Evolutionary conservation across 2,329 filamentous ascomycete genomes (phyloP).

Genomic region (Talaromyces amestolkiae): DNA sequence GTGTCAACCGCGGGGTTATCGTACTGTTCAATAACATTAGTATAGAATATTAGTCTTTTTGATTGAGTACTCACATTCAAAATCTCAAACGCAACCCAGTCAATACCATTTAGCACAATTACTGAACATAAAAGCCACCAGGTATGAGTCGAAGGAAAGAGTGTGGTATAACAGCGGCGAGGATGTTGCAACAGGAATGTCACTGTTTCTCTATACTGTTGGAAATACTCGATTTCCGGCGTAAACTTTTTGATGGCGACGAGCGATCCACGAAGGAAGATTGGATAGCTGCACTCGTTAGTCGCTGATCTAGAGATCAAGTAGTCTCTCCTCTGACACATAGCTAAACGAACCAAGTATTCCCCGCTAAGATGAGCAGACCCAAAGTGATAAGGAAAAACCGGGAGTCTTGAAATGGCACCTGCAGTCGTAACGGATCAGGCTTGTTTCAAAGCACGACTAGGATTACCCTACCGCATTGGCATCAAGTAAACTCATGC

Average conservation of each 20-base stretch:
- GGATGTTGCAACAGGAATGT: conserved; percentile 60
- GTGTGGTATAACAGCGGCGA: conserved; percentile 58
- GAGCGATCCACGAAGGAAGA: neutral
- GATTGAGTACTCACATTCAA: conserved; percentile 35
- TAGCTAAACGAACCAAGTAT: neutral
- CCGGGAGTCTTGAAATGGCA: neutral
- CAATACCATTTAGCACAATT: conserved; percentile 53
- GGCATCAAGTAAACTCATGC: conserved; percentile 50
- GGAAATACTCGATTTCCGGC: neutral
- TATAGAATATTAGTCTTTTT: neutral
- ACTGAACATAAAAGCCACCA: conserved; percentile 56
- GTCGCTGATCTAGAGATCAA: neutral
- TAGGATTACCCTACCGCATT: conserved; percentile 40
- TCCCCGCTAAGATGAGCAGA: neutral
- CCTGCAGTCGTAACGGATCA: neutral
- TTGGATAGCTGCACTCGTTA: neutral
- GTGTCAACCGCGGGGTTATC: conserved; percentile 9
- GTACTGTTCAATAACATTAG: neutral
- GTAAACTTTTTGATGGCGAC: neutral
- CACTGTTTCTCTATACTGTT: conserved; percentile 37
- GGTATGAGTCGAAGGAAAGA: conserved; percentile 59
- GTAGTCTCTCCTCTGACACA: neutral
- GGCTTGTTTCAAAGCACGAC: neutral
- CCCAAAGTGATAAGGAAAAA: neutral
- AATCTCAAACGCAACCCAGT: conserved; percentile 53